phyloP scores from a whole-genome alignment of 495 filamentous ascomycete genomes.

The Lepraria neglecta region DNA sequence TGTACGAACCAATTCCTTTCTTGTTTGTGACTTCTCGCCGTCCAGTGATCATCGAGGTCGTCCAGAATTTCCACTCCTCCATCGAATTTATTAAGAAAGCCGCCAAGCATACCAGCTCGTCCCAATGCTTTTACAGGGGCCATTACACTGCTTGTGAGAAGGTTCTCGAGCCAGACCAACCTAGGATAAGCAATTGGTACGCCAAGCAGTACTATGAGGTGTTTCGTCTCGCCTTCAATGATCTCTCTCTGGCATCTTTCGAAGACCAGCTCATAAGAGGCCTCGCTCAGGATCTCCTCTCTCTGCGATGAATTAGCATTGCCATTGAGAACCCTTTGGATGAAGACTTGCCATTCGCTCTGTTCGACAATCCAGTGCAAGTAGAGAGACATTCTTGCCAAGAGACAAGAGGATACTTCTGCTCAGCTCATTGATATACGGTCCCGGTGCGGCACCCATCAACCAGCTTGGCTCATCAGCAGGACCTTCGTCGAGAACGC shows the following conservation, averaged over 20 bases:
- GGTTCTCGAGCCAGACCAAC: slow-evolving; percentile 65
- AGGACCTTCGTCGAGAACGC: slow-evolving; percentile 67
- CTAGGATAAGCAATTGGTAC: slow-evolving; percentile 92
- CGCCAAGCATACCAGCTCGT: slow-evolving; percentile 71
- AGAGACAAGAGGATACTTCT: slow-evolving; percentile 81
- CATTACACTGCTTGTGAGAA: slow-evolving; percentile 75
- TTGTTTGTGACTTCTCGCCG: slow-evolving; percentile 83
- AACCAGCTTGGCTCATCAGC: slow-evolving; percentile 86
- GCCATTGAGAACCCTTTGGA: background rate
- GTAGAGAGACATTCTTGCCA: slow-evolving; percentile 68
- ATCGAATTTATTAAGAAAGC: slow-evolving; percentile 81
- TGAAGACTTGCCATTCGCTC: slow-evolving; percentile 59
- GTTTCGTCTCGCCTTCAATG: slow-evolving; percentile 72
- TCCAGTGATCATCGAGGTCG: slow-evolving; percentile 94
- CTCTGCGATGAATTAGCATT: slow-evolving; percentile 40
- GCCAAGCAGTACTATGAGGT: slow-evolving; percentile 78
- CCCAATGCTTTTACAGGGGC: slow-evolving; percentile 83
- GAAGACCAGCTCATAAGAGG: slow-evolving; percentile 78
- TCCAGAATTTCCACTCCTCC: slow-evolving; percentile 91
- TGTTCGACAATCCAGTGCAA: slow-evolving; percentile 86
- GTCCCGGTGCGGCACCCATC: slow-evolving; percentile 69
- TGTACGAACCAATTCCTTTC: slow-evolving; percentile 83
- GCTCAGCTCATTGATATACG: slow-evolving; percentile 82
- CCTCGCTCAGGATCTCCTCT: slow-evolving; percentile 70
- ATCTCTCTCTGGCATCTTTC: slow-evolving; percentile 77